Evolutionary conservation across 2,329 filamentous ascomycete genomes (phyloP).

Genomic region (Colletotrichum graminicola): DNA sequence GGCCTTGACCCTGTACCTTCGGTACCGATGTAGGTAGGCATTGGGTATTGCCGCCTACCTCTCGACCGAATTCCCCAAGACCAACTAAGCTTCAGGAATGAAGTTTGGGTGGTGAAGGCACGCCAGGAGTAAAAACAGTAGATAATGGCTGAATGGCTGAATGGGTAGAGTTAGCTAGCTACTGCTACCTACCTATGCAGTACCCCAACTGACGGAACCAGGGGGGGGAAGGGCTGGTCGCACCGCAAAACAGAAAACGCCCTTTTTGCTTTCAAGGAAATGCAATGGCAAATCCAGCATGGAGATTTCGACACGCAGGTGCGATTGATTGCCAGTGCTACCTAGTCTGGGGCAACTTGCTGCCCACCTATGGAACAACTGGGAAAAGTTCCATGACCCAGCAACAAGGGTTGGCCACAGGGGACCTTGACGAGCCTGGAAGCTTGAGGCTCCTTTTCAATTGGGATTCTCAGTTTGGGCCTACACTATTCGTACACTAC

Average conservation of each 20-base stretch:
- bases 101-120: neutral
- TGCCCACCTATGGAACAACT: constrained; percentile 17
- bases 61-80: neutral
- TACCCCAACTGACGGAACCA: neutral
- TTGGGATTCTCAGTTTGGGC: neutral
- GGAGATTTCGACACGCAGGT: neutral
- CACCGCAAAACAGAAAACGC: neutral
- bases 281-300: constrained; percentile 11
- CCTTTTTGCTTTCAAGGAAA: neutral
- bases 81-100: neutral
- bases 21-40: neutral
- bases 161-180: too few relatives aligned
- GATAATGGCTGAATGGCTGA: too few relatives aligned
- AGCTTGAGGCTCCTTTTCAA: constrained; percentile 26
- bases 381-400: constrained; percentile 19
- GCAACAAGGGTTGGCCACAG: constrained; percentile 29
- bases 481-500: neutral
- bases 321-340: constrained; percentile 2
- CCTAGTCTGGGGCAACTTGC: constrained; percentile 11
- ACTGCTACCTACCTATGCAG: too few relatives aligned
- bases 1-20: neutral
- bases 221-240: neutral
- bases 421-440: constrained; percentile 29
- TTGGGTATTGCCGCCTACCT: too few relatives aligned
- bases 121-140: neutral